Conservation (phyloP, 768 basidiomycete genomes). For the Saitozyma podzolica region DNA sequence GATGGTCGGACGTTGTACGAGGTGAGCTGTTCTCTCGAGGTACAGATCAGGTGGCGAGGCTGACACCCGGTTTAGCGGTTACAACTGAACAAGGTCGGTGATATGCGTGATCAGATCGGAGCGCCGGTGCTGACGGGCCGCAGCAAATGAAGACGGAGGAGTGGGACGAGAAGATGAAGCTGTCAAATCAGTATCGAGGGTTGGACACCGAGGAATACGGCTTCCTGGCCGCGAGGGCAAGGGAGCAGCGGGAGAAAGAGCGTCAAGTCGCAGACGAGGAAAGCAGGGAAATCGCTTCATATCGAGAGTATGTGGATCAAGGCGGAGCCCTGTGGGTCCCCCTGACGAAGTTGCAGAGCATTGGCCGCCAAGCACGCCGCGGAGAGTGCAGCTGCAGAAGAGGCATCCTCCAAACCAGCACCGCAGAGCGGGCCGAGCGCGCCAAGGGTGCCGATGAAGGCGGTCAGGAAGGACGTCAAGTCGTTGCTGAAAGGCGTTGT, state of each 20-base stretch:
- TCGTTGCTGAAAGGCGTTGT: constrained; percentile 49
- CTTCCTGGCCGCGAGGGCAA: constrained; percentile 50
- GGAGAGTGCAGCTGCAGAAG: constrained; percentile 4
- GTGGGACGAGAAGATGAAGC: constrained; percentile 55
- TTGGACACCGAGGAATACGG: constrained; percentile 53
- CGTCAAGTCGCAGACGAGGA: constrained; percentile 36
- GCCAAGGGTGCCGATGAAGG: constrained; percentile 28
- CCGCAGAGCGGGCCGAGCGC: constrained; percentile 8
- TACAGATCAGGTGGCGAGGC: neutral
- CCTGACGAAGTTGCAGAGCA: constrained; percentile 10
- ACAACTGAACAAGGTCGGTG: constrained; percentile 46
- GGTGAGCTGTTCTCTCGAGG: constrained; percentile 18
- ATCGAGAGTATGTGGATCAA: constrained; percentile 42
- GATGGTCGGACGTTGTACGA: constrained; percentile 54
- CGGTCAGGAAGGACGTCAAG: constrained; percentile 49
- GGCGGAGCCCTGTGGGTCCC: neutral
- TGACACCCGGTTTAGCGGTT: constrained; percentile 23
- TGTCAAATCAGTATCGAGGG: constrained; percentile 55
- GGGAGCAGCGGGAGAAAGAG: constrained; percentile 41
- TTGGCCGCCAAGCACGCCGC: constrained; percentile 25
- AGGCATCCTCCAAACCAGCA: constrained; percentile 3
- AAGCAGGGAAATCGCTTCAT: constrained; percentile 47
- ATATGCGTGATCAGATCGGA: neutral
- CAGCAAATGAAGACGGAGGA: constrained; percentile 53
- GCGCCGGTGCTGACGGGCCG: neutral